Conservation (phyloP, 768 basidiomycete species). For the Lactifluus subvellereus region DNA sequence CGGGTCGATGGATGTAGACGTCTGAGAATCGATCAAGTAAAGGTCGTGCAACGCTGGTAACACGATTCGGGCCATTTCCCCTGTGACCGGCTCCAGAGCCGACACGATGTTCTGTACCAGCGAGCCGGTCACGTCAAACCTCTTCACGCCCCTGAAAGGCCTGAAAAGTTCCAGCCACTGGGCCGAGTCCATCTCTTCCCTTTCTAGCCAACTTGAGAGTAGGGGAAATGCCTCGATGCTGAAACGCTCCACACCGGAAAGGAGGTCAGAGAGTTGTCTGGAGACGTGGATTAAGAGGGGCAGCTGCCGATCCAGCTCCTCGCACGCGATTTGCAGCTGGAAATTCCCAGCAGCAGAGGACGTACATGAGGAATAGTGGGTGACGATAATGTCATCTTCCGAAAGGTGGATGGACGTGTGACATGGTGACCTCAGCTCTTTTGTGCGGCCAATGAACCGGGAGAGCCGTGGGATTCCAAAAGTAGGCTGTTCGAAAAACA, state of each 20-base stretch:
- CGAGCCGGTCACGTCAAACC: neutral
- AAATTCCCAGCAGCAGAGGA: neutral
- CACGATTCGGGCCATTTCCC: slow-evolving; percentile 8
- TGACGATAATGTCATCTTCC: neutral
- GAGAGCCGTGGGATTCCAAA: neutral
- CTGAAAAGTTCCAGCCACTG: slow-evolving; percentile 6
- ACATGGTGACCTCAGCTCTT: neutral
- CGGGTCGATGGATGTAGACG: slow-evolving; percentile 1
- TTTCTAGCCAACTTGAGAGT: neutral
- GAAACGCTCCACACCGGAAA: neutral
- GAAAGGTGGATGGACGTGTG: neutral
- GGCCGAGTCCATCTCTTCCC: neutral
- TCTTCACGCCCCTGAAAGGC: neutral
- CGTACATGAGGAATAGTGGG: neutral
- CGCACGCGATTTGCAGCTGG: neutral
- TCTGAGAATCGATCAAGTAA: neutral
- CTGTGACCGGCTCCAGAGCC: slow-evolving; percentile 1
- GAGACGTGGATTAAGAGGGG: neutral
- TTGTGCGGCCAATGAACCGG: neutral
- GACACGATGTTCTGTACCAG: slow-evolving; percentile 1
- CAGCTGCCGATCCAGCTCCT: neutral
- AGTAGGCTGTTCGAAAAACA: neutral
- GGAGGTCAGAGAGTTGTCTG: neutral
- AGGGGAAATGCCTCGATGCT: neutral
- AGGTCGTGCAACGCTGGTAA: slow-evolving; percentile 13